These are phyloP conservation scores for Trematosphaeria pertusa DNA, from an alignment of 2,329 filamentous ascomycete species.

Conservation along the genomic window DNA sequence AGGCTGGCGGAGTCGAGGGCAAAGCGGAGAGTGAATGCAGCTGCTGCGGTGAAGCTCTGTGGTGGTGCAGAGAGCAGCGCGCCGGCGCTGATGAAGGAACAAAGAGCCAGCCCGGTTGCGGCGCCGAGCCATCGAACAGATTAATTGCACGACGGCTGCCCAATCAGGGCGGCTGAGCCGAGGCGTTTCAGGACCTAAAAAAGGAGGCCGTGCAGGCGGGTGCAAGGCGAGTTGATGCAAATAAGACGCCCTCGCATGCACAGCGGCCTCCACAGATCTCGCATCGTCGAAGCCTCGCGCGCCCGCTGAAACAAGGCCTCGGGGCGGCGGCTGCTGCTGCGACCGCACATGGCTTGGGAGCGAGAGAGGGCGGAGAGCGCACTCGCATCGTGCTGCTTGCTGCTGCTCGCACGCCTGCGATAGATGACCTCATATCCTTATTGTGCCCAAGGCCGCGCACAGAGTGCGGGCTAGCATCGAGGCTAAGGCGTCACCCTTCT, in stretches of 20 bases:
- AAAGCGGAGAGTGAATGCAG: neutral
- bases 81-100: neutral
- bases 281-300: neutral
- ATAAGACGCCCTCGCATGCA: slow-evolving; percentile 7
- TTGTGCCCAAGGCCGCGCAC: no score
- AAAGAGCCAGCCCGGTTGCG: slow-evolving; percentile 3
- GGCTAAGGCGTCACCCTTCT: no score
- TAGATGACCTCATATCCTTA: no score
- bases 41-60: neutral
- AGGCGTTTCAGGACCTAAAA: slow-evolving; percentile 13
- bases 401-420: no score
- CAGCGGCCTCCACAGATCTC: neutral
- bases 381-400: no score
- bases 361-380: no score
- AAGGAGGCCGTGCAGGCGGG: slow-evolving; percentile 14
- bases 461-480: no score
- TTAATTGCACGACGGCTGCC: slow-evolving; percentile 10
- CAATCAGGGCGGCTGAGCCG: slow-evolving; percentile 13
- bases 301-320: no score
- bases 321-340: no score
- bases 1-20: slow-evolving; percentile 5
- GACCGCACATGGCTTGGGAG: no score
- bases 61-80: slow-evolving; percentile 14
- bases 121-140: slow-evolving; percentile 11
- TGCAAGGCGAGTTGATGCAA: slow-evolving; percentile 6